Evolutionary conservation across 768 basidiomycete species (phyloP), one percentile per base, ranked within the genome.

Genomic region (Podaxis sp.): DNA sequence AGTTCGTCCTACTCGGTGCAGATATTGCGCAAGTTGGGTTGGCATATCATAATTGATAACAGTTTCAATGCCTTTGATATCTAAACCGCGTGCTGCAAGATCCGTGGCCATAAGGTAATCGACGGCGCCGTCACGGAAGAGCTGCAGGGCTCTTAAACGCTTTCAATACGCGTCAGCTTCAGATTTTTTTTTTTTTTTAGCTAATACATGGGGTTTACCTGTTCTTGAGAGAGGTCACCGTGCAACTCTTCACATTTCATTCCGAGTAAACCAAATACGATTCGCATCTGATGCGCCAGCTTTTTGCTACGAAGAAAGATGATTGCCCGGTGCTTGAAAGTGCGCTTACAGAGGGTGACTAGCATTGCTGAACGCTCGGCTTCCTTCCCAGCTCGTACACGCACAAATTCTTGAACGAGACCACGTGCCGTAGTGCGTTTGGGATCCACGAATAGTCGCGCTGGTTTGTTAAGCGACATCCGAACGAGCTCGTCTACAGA

Each of bases 21-120:
- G 82, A 74, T 99, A 99, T 67, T 95, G 94, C 6, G 91, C 86
- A 36, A 98, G 77, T 68, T 95, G 91, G 18, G 85, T 82, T 9
- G 97, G 97, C 96, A 98, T 97, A 71, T 99, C 97, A 70, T 95
- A 98, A 73, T 99, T 99, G 72, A 99, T 95, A 63, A 99, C 93
- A 2, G 94, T 95, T 70, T 98, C 93, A 25, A 98, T 88, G 14
- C 95, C 95, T 71, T 95, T 96, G 78, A 99, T 97, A 74, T 98
- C 96, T 28, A 99, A 81, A 73, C 97, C 93, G 62, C 95, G 87
- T 58, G 95, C 91, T 35, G 97, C 97, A 37, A 99, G 77, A 71
- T 98, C 97, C 0, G 97, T 99, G 2, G 95, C 96, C 82, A 99
- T 90, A 7, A 99, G 78, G 73, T 87, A 98, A 72, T 95, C 91